phyloP scores from a whole-genome alignment of 1,139 yeast species.

The Entelexis paramagnoliae region DNA sequence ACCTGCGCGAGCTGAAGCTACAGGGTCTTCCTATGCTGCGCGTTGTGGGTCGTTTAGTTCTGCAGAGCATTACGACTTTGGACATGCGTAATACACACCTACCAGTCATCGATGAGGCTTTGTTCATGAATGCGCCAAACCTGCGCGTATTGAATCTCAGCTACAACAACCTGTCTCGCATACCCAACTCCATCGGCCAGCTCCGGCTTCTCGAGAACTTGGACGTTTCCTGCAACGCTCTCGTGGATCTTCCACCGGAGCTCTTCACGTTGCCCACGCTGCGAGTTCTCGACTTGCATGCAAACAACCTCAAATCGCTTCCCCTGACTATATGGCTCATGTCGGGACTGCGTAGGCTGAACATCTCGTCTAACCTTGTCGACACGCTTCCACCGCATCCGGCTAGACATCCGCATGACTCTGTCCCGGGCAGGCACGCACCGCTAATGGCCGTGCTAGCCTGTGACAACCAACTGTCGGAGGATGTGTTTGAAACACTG shows the following conservation, averaged over 20 bases:
- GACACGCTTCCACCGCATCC: conserved; percentile 47
- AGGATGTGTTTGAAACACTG: conserved; percentile 63
- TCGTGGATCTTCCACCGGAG: conserved; percentile 60
- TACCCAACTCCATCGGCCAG: conserved; percentile 60
- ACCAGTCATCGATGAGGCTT: conserved; percentile 13
- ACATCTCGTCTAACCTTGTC: conserved; percentile 71
- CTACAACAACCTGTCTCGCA: conserved; percentile 66
- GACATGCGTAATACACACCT: conserved; percentile 16
- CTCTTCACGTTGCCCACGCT: conserved; percentile 53
- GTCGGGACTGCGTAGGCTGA: conserved; percentile 48
- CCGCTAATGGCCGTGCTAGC: conserved; percentile 46
- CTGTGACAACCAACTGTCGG: conserved; percentile 77
- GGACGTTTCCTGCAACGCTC: conserved; percentile 64
- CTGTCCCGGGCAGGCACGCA: conserved; percentile 7
- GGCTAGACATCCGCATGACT: conserved; percentile 11
- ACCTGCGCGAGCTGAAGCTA: conserved; percentile 7
- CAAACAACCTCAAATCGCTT: conserved; percentile 65
- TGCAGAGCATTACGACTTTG: conserved; percentile 10
- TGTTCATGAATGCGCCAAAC: conserved; percentile 14
- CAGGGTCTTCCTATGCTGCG: conserved; percentile 9
- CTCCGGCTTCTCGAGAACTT: conserved; percentile 52
- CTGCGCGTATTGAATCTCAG: conserved; percentile 69
- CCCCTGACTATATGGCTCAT: conserved; percentile 63
- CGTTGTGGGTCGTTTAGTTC: conserved; percentile 1
- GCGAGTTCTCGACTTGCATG: conserved; percentile 68